Evolutionary conservation across 495 filamentous ascomycete species (phyloP), one percentile per base, ranked within the genome.

Genomic region (Aspergillus heteromorphus): DNA sequence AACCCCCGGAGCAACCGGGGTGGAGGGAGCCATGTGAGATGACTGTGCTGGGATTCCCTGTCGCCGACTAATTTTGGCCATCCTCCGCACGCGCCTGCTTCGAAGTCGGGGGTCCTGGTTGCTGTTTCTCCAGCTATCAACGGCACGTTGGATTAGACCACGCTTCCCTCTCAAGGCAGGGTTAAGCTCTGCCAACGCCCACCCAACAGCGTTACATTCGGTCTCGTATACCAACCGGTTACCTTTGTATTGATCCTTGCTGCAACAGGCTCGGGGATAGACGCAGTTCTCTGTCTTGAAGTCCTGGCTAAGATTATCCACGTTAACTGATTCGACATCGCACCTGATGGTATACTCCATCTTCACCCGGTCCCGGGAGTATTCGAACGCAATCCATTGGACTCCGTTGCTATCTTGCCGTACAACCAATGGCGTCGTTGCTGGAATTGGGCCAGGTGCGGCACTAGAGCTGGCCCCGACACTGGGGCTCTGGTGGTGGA

Each of bases 321-420:
- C 88, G 66, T 90, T 91, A 41, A 98, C 91, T 1, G 92, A 96
- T 72, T 97, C 93, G 19, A 97, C 93, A 62, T 98, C 93, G 65
- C 93, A 98, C 30, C 93, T 87, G 65, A 98, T 98, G 0, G 91
- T 96, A 70, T 98, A 98, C 68, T 96, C 93, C 91, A 97, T 96
- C 82, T 98, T 98, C 58, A 98, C 91, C 25, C 93, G 80, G 67
- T 98, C 93, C 21, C 93, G 84, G 14, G 95, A 97, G 69, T 98
- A 98, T 65, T 98, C 93, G 54, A 98, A 98, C 2, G 91, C 90
- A 58, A 98, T 98, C 93, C 93, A 97, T 66, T 98, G 93, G 10
- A 97, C 93, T 14, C 93, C 93, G 59, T 96, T 97, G 63, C 88
- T 87, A 63, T 97, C 93, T 69, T 97, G 92, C 55, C 92, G 79